Evolutionary conservation across 345 rosid species (phyloP).

Genomic region (Physaria fendleri): DNA sequence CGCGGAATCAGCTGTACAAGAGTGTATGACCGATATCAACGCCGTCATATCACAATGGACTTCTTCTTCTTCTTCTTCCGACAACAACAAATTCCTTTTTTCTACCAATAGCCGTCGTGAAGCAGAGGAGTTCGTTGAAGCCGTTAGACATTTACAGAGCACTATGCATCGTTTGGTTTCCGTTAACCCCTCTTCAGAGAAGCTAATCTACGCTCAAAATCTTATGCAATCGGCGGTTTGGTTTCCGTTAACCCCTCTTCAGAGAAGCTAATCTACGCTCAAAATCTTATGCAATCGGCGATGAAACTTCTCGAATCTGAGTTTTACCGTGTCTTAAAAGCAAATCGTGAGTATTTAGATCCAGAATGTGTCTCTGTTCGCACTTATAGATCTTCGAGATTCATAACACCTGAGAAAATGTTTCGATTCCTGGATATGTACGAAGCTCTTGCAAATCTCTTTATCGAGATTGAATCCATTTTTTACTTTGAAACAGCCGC

Average conservation of each 20-base stretch:
- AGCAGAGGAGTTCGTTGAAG: constrained; percentile 46
- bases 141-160: constrained; percentile 45
- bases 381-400: constrained; percentile 43
- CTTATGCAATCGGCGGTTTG: constrained; percentile 62
- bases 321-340: constrained; percentile 50
- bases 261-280: constrained; percentile 40
- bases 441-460: constrained; percentile 49
- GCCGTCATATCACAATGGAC: constrained; percentile 44
- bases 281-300: constrained; percentile 54
- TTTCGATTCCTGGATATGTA: constrained; percentile 66
- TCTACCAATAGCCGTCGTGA: constrained; percentile 40
- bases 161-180: constrained; percentile 48
- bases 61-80: background rate
- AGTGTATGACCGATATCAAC: constrained; percentile 43
- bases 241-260: constrained; percentile 34
- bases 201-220: constrained; percentile 42
- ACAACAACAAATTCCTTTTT: constrained; percentile 32
- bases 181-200: constrained; percentile 33
- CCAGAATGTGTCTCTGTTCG: constrained; percentile 60
- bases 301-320: constrained; percentile 70
- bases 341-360: constrained; percentile 52
- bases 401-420: constrained; percentile 62
- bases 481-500: constrained; percentile 51
- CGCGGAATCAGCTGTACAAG: constrained; percentile 46
- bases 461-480: constrained; percentile 54